Conservation (phyloP, 352 stramenopile genomes). For the Pythium sukuiense region DNA sequence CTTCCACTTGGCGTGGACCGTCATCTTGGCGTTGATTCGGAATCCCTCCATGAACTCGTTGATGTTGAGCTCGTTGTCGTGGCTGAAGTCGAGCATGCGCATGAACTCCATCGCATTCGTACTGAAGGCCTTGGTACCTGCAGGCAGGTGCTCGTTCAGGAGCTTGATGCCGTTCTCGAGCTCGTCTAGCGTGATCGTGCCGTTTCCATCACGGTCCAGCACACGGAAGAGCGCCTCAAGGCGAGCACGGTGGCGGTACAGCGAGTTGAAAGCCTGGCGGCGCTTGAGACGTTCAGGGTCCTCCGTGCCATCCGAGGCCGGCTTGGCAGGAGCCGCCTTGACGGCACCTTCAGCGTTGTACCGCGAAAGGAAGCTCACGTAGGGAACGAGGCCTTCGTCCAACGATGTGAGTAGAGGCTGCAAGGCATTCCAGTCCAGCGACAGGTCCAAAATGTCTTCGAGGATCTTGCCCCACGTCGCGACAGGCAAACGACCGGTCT, state of each 20-base stretch:
- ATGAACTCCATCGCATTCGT: constrained; percentile 78
- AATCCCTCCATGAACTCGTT: constrained; percentile 91
- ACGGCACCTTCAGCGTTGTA: constrained; percentile 65
- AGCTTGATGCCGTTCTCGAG: constrained; percentile 78
- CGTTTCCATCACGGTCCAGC: constrained; percentile 78
- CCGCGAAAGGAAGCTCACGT: constrained; percentile 68
- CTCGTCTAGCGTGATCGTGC: constrained; percentile 82
- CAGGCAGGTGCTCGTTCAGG: constrained; percentile 75
- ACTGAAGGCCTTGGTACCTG: constrained; percentile 64
- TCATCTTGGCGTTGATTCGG: constrained; percentile 84
- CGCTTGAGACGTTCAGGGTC: constrained; percentile 56
- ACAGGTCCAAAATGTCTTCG: constrained; percentile 78
- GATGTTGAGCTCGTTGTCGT: constrained; percentile 89
- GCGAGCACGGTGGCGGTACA: constrained; percentile 80
- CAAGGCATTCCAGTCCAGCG: constrained; percentile 75
- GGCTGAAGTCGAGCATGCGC: constrained; percentile 84
- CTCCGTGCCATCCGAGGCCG: background rate
- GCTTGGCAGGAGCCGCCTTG: constrained; percentile 7
- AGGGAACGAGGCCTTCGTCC: constrained; percentile 71
- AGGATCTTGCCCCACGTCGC: constrained; percentile 62
- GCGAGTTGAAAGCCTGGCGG: constrained; percentile 73
- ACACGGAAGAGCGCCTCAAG: constrained; percentile 84
- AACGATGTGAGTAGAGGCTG: constrained; percentile 75
- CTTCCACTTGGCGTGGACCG: constrained; percentile 86
- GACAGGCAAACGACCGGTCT: constrained; percentile 47